Percentiles rank a stretch among this genome's conserved stretches.
Evolutionary conservation across 2,329 filamentous ascomycete genomes (phyloP).

Genomic region (Penicillium oxalicum): DNA sequence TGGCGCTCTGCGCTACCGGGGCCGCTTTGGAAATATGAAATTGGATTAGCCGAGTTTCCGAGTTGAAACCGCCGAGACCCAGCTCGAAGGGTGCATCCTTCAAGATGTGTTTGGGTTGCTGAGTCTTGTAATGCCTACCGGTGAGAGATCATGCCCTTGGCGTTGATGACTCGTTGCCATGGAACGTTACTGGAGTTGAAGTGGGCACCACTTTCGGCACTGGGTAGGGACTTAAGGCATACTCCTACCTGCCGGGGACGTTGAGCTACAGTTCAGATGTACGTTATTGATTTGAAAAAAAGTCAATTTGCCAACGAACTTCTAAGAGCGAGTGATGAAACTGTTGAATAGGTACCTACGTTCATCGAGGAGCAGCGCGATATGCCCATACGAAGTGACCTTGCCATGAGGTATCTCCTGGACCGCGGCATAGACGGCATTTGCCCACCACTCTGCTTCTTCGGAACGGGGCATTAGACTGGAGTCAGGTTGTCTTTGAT

Average conservation of each 20-base stretch:
- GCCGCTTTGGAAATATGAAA: constrained; percentile 22
- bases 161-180: constrained; percentile 90
- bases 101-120: too few species aligned
- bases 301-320: too few species aligned
- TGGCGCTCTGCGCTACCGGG: constrained; percentile 41
- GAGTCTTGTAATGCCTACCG: constrained; percentile 49
- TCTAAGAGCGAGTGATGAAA: too few species aligned
- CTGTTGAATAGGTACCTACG: constrained; percentile 43
- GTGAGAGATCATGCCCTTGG: constrained; percentile 78
- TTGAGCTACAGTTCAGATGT: constrained; percentile 48
- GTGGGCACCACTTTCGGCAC: constrained; percentile 41
- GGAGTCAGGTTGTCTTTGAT: too few species aligned
- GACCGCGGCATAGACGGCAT: constrained; percentile 72
- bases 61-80: too few species aligned
- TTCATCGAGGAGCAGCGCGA: constrained; percentile 56
- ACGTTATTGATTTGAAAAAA: too few species aligned
- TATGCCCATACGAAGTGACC: constrained; percentile 80
- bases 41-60: too few species aligned
- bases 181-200: constrained; percentile 78
- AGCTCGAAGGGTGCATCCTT: too few species aligned
- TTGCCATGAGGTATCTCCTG: constrained; percentile 77
- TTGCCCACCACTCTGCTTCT: constrained; percentile 46
- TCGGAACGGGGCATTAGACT: constrained; percentile 40
- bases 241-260: constrained; percentile 79
- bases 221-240: constrained; percentile 78